Base-by-base conservation (phyloP, 768 basidiomycete species). In the Tricholoma saponaceum region DNA sequence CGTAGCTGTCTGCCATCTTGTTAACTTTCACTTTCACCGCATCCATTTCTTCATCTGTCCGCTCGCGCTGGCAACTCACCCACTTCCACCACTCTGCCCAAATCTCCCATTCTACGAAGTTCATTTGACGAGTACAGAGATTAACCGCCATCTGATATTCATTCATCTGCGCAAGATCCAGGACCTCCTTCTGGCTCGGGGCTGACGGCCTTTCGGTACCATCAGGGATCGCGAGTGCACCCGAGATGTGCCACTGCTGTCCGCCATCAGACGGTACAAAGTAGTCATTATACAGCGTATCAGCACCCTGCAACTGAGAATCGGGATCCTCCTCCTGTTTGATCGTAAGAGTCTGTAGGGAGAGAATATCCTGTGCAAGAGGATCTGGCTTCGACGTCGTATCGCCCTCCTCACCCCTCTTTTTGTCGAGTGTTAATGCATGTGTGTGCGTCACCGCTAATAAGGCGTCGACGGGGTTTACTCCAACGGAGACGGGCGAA, bases 61-160 rank as follows among this genome's bases (percentile, higher is more conserved):
- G 47, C 23, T 50, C 6, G 12, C 22, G 23, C n/a, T 25, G 22
- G 28, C 13, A 10, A 50, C 13, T 25, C 2, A 50, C 47, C 25
- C 28, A 50, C 16, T 50, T 50, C 47, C 47, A 50, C 47, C 47
- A 50, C 18, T 50, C 47, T n/a, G 47, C 47, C 47, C 47, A 50
- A 8, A 50, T 50, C 47, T 23, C 2, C 47, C 47, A 50, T 25
- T 50, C 23, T 23, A 25, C 4, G 3, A 2, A 50, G 1, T 23
- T 26, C 47, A 50, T 50, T 23, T 50, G 23, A 6, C 47, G 47
- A 26, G 47, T 25, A 23, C 47, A 50, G 1, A 50, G 47, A 9
- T 50, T 23, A n/a, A 50, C 4, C 12, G 23, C 20, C 47, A 50
- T 50, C 47, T 50, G 47, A 26, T 50, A n/a, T 5, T 25, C n/a